Evolutionary conservation across 1,284 basidiomycete species (phyloP).

Genomic region (Trichosporon faecale): DNA sequence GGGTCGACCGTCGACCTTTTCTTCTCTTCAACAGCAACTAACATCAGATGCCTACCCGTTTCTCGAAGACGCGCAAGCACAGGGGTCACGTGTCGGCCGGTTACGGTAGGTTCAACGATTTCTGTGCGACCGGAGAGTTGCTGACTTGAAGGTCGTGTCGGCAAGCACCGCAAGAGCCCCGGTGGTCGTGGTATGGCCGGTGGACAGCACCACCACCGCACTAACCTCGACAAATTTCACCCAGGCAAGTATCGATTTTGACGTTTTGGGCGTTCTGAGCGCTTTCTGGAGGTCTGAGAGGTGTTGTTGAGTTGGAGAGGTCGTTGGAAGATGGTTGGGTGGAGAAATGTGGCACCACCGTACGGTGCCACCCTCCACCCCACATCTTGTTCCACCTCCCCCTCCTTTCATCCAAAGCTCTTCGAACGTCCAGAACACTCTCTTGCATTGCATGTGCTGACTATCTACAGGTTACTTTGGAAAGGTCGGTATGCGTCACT

Average conservation of each 20-base stretch:
- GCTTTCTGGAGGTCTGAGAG: background rate
- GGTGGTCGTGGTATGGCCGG: slow-evolving; percentile 99
- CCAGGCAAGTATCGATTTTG: slow-evolving; percentile 39
- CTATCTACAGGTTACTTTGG: slow-evolving; percentile 64
- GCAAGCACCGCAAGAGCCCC: slow-evolving; percentile 95
- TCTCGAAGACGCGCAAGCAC: slow-evolving; percentile 97
- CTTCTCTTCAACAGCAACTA: slow-evolving; percentile 5
- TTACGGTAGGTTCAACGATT: slow-evolving; percentile 65
- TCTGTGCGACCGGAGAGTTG: background rate
- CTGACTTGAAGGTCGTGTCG: slow-evolving; percentile 66
- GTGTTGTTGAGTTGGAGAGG: background rate
- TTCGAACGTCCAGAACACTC: background rate
- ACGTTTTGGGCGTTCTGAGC: no score
- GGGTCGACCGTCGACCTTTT: background rate
- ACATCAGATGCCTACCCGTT: slow-evolving; percentile 77
- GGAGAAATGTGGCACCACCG: background rate
- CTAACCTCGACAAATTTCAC: slow-evolving; percentile 54
- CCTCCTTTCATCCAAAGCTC: background rate
- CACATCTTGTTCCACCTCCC: background rate
- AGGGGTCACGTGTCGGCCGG: slow-evolving; percentile 97
- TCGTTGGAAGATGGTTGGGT: background rate
- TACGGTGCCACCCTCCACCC: background rate
- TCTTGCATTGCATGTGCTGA: slow-evolving; percentile 4
- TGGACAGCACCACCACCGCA: slow-evolving; percentile 98
- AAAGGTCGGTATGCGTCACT: slow-evolving; percentile 94